Evolutionary conservation across 1,284 basidiomycete genomes (phyloP).

Genomic region (Malassezia globosa): DNA sequence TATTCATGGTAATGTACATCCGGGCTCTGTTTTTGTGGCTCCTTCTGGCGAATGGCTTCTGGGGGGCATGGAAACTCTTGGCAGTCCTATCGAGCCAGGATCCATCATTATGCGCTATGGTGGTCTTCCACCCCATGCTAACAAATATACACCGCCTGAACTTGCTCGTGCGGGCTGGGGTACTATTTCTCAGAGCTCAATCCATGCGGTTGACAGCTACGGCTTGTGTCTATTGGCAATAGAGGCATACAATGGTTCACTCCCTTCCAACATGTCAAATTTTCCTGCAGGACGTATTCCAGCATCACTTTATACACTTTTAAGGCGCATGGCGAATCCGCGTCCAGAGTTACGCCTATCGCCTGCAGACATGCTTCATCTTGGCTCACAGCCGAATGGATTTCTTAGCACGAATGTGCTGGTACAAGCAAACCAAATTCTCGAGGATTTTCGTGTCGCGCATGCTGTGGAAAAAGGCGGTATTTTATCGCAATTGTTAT

Average conservation of each 20-base stretch:
- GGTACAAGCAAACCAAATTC: slow-evolving; percentile 68
- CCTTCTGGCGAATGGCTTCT: slow-evolving; percentile 86
- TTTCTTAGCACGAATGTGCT: slow-evolving; percentile 78
- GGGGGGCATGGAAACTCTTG: slow-evolving; percentile 84
- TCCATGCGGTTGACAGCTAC: slow-evolving; percentile 32
- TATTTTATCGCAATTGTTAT: slow-evolving; percentile 19
- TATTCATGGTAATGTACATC: slow-evolving; percentile 74
- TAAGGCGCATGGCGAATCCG: slow-evolving; percentile 78
- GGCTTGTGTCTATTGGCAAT: slow-evolving; percentile 31
- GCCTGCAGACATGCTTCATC: slow-evolving; percentile 45
- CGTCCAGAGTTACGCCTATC: slow-evolving; percentile 68
- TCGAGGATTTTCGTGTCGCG: slow-evolving; percentile 75
- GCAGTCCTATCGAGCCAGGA: slow-evolving; percentile 49
- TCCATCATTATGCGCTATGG: slow-evolving; percentile 25
- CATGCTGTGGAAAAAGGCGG: slow-evolving; percentile 69
- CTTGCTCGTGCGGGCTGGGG: slow-evolving; percentile 74
- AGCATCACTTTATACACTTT: slow-evolving; percentile 61
- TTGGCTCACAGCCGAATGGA: slow-evolving; percentile 51
- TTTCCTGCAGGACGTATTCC: slow-evolving; percentile 68
- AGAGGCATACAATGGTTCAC: slow-evolving; percentile 33
- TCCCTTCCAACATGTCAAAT: slow-evolving; percentile 57
- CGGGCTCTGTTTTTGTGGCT: slow-evolving; percentile 68
- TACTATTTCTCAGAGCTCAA: slow-evolving; percentile 18
- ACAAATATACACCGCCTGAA: slow-evolving; percentile 60
- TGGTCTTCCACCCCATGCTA: slow-evolving; percentile 36